These are phyloP conservation scores for Neoboletus magnificus DNA, from an alignment of 768 basidiomycete species.

Conservation along the genomic window DNA sequence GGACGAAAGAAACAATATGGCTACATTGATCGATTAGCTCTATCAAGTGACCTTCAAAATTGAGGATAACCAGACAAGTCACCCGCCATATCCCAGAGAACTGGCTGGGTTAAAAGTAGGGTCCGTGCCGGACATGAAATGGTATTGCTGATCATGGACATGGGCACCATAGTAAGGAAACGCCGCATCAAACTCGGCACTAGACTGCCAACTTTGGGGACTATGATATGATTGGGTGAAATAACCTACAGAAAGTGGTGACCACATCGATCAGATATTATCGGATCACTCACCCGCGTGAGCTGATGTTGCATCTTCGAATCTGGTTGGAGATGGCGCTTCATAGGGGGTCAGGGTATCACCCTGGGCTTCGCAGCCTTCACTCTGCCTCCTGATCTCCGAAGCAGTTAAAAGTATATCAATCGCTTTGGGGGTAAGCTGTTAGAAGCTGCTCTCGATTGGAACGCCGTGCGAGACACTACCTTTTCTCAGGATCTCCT, in stretches of 20 bases:
- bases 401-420: not conserved
- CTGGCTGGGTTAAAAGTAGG: not conserved
- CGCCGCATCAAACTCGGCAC: not conserved
- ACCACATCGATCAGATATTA: not conserved
- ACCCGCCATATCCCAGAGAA: not conserved
- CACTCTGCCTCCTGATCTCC: not conserved
- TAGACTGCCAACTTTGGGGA: not conserved
- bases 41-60: not conserved
- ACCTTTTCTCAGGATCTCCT: constrained; percentile 22
- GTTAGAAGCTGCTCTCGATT: not conserved
- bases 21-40: not conserved
- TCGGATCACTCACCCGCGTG: constrained; percentile 1
- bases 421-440: constrained; percentile 1
- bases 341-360: not conserved
- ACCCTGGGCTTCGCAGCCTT: not conserved
- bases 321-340: not conserved
- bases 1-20: not conserved
- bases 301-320: not conserved
- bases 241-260: constrained; percentile 4
- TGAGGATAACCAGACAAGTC: not conserved
- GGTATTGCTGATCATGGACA: not conserved
- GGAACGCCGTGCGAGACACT: not conserved
- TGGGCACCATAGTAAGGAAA: not conserved
- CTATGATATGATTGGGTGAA: not conserved
- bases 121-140: not conserved